Conservation (phyloP, 164 flowering plant species). For the Tetrastigma voinierianum region DNA sequence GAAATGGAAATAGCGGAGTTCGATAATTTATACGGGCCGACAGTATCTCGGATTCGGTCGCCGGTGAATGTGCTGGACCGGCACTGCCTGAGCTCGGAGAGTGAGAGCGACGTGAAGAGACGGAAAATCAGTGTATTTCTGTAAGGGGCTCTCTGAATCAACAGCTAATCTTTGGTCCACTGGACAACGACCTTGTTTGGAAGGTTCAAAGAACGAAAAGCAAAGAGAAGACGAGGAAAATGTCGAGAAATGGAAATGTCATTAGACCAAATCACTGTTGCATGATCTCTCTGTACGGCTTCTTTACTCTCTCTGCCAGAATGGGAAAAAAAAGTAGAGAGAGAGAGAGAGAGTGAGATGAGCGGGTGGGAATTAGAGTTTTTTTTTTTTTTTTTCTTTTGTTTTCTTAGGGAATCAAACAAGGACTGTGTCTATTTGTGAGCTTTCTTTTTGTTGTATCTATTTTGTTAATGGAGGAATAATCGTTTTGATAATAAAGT, state of each 20-base stretch:
- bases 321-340: background rate
- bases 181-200: too few species aligned
- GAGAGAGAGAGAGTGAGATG: background rate
- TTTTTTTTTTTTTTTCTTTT: conserved; percentile 5
- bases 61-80: conserved; percentile 54
- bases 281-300: background rate
- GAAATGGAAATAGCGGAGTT: conserved; percentile 32
- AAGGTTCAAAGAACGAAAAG: too few species aligned
- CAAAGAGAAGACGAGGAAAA: background rate
- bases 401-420: too few species aligned
- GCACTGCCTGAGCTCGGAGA: conserved; percentile 38
- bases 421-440: too few species aligned
- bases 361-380: background rate
- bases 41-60: conserved; percentile 43
- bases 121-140: conserved; percentile 28
- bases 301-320: background rate
- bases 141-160: conserved; percentile 6
- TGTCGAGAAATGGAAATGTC: background rate
- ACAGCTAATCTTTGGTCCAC: background rate
- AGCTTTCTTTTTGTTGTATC: too few species aligned
- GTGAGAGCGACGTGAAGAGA: conserved; percentile 37
- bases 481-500: too few species aligned
- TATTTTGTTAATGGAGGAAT: too few species aligned
- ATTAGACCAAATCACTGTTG: conserved; percentile 4
- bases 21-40: conserved; percentile 24